phyloP scores from a whole-genome alignment of 495 filamentous ascomycete genomes.

The Letharia lupina region DNA sequence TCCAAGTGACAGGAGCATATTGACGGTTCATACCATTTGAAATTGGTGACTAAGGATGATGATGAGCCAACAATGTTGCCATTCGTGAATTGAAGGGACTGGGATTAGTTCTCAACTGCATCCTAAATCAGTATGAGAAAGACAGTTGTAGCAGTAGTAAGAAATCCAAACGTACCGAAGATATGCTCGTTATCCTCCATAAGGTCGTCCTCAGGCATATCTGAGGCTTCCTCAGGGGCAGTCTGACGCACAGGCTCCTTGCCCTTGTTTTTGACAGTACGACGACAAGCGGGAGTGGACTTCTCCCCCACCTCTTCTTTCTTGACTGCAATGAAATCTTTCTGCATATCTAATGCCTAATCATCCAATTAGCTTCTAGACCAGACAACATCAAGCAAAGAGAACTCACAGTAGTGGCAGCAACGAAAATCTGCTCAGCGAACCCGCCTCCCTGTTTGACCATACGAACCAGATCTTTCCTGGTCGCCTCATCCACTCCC shows the following conservation, averaged over 20 bases:
- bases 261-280: background rate
- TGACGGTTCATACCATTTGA: background rate
- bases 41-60: background rate
- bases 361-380: background rate
- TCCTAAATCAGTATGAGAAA: background rate
- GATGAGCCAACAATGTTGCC: background rate
- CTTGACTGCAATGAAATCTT: background rate
- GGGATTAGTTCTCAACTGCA: background rate
- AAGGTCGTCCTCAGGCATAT: background rate
- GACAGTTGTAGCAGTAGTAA: background rate
- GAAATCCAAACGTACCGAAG: background rate
- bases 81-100: background rate
- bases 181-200: background rate
- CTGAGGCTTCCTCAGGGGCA: background rate
- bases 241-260: background rate
- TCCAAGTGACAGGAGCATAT: background rate
- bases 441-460: constrained; percentile 11
- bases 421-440: constrained; percentile 13
- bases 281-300: background rate
- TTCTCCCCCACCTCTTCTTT: background rate
- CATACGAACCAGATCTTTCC: background rate
- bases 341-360: background rate
- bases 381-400: background rate
- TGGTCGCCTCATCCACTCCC: background rate
- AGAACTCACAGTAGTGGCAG: constrained; percentile 10